phyloP scores from a whole-genome alignment of 2,329 filamentous ascomycete genomes.

The Diaporthe amygdali region DNA sequence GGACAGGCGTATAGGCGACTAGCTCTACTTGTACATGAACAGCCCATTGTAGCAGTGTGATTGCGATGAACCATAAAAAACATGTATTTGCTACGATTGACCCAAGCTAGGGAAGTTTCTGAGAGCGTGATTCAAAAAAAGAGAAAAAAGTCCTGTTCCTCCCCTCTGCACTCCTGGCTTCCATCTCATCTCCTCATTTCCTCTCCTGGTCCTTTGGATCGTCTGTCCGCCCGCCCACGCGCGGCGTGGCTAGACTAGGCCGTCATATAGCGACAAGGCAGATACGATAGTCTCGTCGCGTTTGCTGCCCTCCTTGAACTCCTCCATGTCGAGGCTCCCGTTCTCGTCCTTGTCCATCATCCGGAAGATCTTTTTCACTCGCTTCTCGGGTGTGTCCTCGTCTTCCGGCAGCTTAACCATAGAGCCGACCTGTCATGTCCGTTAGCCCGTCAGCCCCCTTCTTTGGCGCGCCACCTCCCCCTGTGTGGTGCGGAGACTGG shows the following conservation, averaged over 20 bases:
- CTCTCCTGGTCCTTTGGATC: background rate
- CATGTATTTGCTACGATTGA: constrained; percentile 20
- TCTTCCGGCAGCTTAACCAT: constrained; percentile 99
- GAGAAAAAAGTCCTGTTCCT: background rate
- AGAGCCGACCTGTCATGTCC: constrained; percentile 76
- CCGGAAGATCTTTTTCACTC: constrained; percentile 95
- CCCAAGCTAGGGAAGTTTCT: constrained; percentile 17
- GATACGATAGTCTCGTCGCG: constrained; percentile 99
- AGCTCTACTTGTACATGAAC: too few species aligned
- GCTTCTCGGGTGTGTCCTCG: constrained; percentile 98
- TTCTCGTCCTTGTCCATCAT: constrained; percentile 99
- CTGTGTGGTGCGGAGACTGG: background rate
- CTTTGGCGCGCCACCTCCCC: too few species aligned
- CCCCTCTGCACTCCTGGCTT: background rate
- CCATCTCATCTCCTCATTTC: background rate
- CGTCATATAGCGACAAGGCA: constrained; percentile 93
- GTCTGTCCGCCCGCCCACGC: background rate
- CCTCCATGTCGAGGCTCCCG: constrained; percentile 92
- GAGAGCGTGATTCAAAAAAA: constrained; percentile 9
- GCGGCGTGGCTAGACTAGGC: constrained; percentile 76
- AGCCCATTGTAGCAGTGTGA: background rate
- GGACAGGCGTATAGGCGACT: background rate
- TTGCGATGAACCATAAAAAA: constrained; percentile 2
- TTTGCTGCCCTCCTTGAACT: constrained; percentile 99
- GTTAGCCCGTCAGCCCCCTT: background rate